Evolutionary conservation across 2,329 filamentous ascomycete species (phyloP), one percentile per base, ranked within the genome.

Genomic region (Pseudogymnoascus sp.): DNA sequence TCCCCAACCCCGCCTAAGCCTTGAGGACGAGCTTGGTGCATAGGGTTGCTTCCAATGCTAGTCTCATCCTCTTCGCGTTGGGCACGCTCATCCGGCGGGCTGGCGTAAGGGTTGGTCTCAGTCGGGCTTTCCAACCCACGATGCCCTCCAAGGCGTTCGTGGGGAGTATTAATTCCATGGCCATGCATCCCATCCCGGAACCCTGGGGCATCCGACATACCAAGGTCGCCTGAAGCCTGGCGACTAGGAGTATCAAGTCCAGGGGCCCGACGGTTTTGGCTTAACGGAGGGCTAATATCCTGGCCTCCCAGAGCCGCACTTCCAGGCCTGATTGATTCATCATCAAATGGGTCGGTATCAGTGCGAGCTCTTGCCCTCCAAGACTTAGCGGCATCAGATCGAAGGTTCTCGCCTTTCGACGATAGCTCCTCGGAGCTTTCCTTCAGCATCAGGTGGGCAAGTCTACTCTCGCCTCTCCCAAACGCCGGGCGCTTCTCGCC

Each of bases 71-170:
- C 50, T 53, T 82, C 80, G 16, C 84, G 83, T 59, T 90, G 86
- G 4, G 79, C 79, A 50, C 86, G 86, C 25, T 92, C 89, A 38
- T 88, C 89, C 6, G 89, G 85, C 2, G 94, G 94, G 73, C 93
- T 97, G 67, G 92, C 90, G 73, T 94, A 99, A 1, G 94, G 94
- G 72, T 99, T 99, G 2, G 94, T 97, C 71, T 96, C 91, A 0
- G 92, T 94, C 10, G 94, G 94, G 73, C 93, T 97, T 71, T 91
- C 84, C 35, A 60, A 40, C 28, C 50, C 50, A 0, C 91, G 90
- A 67, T 87, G 80, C n/a, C 80, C 79, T 47, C 76, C 78, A 53
- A 72, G 70, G n/a, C 70, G 72, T 25, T 69, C 73, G 60, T 72
- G 69, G 5, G 73, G 73, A 59, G 72, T 75, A 59, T 81, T 79